These are phyloP conservation scores for Fonsecaea pedrosoi DNA, from an alignment of 2,329 filamentous ascomycete species.

Conservation along the genomic window DNA sequence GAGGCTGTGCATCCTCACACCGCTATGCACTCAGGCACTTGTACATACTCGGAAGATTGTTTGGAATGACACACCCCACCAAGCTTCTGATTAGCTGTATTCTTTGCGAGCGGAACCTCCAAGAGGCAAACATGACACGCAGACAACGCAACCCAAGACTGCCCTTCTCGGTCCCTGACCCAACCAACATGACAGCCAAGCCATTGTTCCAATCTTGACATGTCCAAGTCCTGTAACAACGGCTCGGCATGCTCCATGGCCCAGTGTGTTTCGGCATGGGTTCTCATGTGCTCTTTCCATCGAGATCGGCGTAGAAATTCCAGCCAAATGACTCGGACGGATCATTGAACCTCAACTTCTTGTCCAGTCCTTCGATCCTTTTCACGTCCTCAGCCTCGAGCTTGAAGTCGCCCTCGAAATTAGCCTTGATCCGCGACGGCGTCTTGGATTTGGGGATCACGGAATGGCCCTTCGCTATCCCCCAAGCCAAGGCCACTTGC, in stretches of 20 bases:
- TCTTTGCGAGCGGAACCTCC: neutral
- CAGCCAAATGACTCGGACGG: slow-evolving; percentile 62
- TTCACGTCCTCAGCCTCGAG: slow-evolving; percentile 64
- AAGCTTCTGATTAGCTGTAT: neutral
- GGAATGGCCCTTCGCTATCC: slow-evolving; percentile 57
- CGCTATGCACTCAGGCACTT: neutral
- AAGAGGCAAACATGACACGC: neutral
- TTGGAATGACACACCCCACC: neutral
- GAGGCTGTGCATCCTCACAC: neutral
- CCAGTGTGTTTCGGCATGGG: no score
- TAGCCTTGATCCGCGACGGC: slow-evolving; percentile 49
- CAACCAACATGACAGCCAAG: neutral
- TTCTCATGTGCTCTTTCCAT: slow-evolving; percentile 51
- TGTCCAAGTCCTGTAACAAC: no score
- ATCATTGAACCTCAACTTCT: slow-evolving; percentile 69
- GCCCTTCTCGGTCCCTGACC: neutral
- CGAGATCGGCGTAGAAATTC: slow-evolving; percentile 65
- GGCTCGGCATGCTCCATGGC: no score
- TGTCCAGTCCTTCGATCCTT: slow-evolving; percentile 63
- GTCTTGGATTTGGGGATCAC: slow-evolving; percentile 58
- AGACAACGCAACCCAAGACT: neutral
- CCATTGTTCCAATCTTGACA: neutral
- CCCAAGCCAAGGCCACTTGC: slow-evolving; percentile 63
- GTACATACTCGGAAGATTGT: neutral
- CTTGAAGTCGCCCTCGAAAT: slow-evolving; percentile 63